Conservation (phyloP, 208 protist genomes). For the Crithidia acanthocephali region DNA sequence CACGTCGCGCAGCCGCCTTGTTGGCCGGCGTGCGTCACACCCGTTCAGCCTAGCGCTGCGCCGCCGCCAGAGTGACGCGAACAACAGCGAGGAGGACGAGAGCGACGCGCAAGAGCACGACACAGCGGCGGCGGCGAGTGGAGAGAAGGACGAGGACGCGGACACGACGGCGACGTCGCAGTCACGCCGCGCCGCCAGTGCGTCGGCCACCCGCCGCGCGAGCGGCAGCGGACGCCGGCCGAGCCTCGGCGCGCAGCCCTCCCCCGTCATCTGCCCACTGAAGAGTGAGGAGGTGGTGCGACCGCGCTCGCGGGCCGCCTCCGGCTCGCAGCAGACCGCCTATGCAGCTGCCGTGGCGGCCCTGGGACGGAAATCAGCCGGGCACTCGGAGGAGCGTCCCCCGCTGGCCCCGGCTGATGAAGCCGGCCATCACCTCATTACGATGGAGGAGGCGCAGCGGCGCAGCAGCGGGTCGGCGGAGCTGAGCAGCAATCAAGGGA, state of each 20-base stretch:
- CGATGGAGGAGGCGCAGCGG: conserved; percentile 14
- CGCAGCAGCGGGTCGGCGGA: conserved; percentile 8
- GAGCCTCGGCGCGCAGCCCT: conserved; percentile 14
- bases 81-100: conserved; percentile 4
- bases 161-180: neutral
- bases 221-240: conserved; percentile 5
- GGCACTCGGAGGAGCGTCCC: conserved; percentile 14
- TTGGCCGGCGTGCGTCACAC: conserved; percentile 14
- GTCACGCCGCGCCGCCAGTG: neutral
- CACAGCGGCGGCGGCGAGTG: neutral
- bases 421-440: conserved; percentile 15
- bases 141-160: neutral
- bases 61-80: neutral
- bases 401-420: conserved; percentile 12
- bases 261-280: neutral
- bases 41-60: conserved; percentile 15
- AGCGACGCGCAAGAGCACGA: conserved; percentile 2
- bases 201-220: conserved; percentile 1
- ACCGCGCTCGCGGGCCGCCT: conserved; percentile 1
- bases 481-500: neutral
- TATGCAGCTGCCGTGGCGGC: conserved; percentile 1
- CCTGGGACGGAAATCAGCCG: neutral
- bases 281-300: conserved; percentile 24
- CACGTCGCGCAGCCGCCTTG: neutral
- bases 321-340: conserved; percentile 10